These are phyloP conservation scores for Antarctomyces pellizariae DNA, from an alignment of 495 filamentous ascomycete species.

Conservation along the genomic window DNA sequence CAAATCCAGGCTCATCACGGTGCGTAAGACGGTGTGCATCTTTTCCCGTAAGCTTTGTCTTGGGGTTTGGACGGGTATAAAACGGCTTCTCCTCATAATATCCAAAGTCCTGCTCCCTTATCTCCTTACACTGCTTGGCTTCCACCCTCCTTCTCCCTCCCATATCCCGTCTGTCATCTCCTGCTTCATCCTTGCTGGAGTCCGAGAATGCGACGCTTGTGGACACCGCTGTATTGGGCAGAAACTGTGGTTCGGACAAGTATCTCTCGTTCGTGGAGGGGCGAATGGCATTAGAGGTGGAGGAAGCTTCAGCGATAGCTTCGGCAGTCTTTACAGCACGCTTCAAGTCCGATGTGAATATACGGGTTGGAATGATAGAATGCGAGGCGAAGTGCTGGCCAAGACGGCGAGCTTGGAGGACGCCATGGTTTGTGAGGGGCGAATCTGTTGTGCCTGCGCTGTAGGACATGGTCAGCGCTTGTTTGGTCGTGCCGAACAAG, in stretches of 20 bases:
- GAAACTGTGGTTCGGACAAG: too few relatives aligned
- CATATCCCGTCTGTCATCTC: too few relatives aligned
- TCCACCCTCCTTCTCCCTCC: too few relatives aligned
- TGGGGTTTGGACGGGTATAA: constrained; percentile 3
- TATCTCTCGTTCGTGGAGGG: neutral
- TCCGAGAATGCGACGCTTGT: too few relatives aligned
- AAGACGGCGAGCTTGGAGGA: constrained; percentile 45
- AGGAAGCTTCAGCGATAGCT: constrained; percentile 31
- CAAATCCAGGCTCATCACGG: constrained; percentile 19
- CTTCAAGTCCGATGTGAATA: constrained; percentile 63
- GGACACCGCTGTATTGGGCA: too few relatives aligned
- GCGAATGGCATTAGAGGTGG: constrained; percentile 3
- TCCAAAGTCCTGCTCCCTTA: constrained; percentile 52
- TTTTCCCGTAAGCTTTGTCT: constrained; percentile 4
- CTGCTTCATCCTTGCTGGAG: constrained; percentile 1
- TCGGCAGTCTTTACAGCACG: constrained; percentile 50
- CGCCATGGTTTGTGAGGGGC: constrained; percentile 56
- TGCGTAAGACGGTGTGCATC: constrained; percentile 5
- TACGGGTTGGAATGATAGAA: constrained; percentile 19
- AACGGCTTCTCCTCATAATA: constrained; percentile 38
- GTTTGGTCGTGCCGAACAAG: neutral
- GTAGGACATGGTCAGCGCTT: constrained; percentile 12
- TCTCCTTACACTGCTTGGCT: constrained; percentile 9
- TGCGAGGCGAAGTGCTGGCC: constrained; percentile 30
- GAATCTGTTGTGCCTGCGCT: constrained; percentile 68